Evolutionary conservation across 148 eudicot species (phyloP).

Genomic region (Persicaria maculosa): DNA sequence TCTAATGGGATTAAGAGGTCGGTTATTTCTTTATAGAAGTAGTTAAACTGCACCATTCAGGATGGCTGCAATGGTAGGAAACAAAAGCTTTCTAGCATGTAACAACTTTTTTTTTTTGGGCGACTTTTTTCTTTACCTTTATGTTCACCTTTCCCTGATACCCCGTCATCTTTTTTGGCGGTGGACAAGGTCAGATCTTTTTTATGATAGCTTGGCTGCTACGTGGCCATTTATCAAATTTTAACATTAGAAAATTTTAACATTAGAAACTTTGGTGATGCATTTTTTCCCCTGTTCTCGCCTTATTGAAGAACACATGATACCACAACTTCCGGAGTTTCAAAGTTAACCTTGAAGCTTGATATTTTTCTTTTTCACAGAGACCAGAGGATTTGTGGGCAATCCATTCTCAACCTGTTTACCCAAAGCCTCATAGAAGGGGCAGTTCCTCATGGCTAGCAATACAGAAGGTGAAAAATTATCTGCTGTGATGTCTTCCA

Average conservation of each 20-base stretch:
- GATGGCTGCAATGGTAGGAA: background rate
- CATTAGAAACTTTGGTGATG: background rate
- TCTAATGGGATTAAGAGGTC: background rate
- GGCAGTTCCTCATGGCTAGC: slow-evolving; percentile 70
- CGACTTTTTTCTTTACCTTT: background rate
- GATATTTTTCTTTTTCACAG: slow-evolving; percentile 35
- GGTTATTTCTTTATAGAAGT: no score
- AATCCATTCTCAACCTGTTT: slow-evolving; percentile 75
- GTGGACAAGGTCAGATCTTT: background rate
- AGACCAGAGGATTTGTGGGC: slow-evolving; percentile 98
- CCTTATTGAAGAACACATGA: background rate
- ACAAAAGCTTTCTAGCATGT: no score
- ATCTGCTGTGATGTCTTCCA: background rate
- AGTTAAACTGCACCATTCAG: background rate
- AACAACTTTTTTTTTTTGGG: no score
- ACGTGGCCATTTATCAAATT: background rate
- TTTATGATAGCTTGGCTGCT: background rate
- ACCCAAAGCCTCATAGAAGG: slow-evolving; percentile 78
- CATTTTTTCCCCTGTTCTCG: background rate
- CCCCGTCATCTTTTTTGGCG: background rate
- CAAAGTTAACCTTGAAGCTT: background rate
- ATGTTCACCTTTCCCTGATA: background rate
- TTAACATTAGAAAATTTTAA: background rate
- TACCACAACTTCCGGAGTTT: background rate
- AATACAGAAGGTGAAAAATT: slow-evolving; percentile 65